phyloP scores from a whole-genome alignment of 345 rosid species.

The Aquilaria malaccensis region DNA sequence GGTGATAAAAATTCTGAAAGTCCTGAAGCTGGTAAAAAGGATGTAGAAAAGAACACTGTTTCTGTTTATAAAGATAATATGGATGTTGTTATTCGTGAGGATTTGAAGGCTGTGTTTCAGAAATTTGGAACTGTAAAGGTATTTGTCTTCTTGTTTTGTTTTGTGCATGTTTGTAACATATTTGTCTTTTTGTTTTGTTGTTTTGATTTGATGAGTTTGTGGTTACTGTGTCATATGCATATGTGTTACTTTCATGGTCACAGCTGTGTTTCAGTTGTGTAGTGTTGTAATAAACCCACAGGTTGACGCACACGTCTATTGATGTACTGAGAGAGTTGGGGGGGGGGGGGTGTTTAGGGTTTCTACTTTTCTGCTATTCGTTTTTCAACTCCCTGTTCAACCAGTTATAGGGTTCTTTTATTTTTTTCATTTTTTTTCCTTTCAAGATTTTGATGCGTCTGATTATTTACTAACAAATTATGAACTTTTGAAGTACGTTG shows the following conservation, averaged over 20 bases:
- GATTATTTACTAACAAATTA: background rate
- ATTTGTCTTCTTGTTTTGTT: background rate
- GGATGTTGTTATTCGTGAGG: conserved; percentile 85
- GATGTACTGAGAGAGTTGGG: too few relatives aligned
- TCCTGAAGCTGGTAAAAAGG: conserved; percentile 20
- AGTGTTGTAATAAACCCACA: background rate
- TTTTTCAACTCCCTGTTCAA: too few relatives aligned
- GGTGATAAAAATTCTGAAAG: conserved; percentile 42
- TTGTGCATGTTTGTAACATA: background rate
- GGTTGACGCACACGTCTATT: conserved; percentile 1
- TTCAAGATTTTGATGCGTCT: conserved; percentile 2
- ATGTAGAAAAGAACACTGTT: conserved; percentile 33
- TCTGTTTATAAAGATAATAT: conserved; percentile 41
- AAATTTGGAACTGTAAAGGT: conserved; percentile 90
- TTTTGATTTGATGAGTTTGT: background rate
- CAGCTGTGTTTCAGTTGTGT: too few relatives aligned
- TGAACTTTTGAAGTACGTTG: conserved; percentile 48
- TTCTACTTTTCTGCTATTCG: too few relatives aligned
- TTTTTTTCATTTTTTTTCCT: background rate
- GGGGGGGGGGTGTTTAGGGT: too few relatives aligned
- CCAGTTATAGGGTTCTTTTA: too few relatives aligned
- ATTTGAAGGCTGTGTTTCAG: conserved; percentile 63
- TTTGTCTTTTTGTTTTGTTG: background rate
- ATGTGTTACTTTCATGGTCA: background rate
- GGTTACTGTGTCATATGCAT: background rate